Base-by-base conservation (phyloP, 83 land plant species). In the Picea abies region DNA sequence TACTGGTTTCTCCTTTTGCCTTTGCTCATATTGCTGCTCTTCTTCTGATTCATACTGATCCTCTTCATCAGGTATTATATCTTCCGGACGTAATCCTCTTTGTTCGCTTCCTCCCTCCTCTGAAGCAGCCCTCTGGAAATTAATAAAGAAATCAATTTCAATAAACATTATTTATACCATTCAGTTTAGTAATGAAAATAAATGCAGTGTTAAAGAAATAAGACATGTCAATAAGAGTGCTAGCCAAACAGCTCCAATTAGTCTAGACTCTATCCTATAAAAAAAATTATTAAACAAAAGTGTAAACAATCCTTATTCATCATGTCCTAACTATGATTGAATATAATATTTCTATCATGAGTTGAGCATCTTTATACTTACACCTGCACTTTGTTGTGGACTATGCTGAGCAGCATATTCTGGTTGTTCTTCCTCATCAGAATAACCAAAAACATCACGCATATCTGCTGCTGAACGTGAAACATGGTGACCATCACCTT, bases 361-460 rank as follows among this genome's bases (percentile, higher is more conserved):
- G 19, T 82, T 69, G 25, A 32, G 8, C 4, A 23, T 17, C 49
- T 29, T 60, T 79, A 52, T 67, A 68, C 84, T 88, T 76, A 93
- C 96, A 84, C 85, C 86, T 64, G 83, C 79, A 81, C 90, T 93
- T 49, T 84, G 87, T 65, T 91, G 88, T 47, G 81, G 83, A 8
- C 87, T 79, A 88, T 86, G 84, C 61, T 80, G 91, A 76, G 68
- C 87, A 37, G 66, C 91, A 83, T 90, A 91, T 37, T 83, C 95
- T 56, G 64, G 93, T 81, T 78, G 89, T 69, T 96, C 99, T 80
- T 97, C 99, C 67, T 97, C 98, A 81, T 97, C 99, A 84, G 98
- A 96, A 66, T 98, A 98, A 35, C 99, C 99, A 87, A 98, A 98
- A 35, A 94, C 99, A 87, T 94, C 97, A 82, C 94, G 96, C 47